Base-by-base conservation (phyloP, 2,329 filamentous ascomycete species). In the Sporothrix euskadiensis region DNA sequence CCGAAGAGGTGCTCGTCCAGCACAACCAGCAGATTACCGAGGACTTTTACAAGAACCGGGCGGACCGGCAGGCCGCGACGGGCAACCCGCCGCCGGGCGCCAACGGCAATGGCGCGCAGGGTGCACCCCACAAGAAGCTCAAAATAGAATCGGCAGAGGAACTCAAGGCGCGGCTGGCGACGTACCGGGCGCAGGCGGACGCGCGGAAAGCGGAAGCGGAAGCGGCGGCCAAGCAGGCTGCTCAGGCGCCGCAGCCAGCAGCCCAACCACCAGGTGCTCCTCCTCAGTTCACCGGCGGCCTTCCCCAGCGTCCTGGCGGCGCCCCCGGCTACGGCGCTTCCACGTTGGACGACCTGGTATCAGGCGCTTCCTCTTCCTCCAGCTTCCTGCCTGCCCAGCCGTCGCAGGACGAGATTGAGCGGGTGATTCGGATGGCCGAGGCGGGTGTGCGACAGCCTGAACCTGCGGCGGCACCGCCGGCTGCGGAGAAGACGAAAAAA, bases 21-120 rank as follows among this genome's bases (percentile, higher is more conserved):
- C 94, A 98, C 85, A 92, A 93, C 80, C 92, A 96, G 82, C 90
- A 93, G 78, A 93, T 98, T 80, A 89, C 94, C 76, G 89, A 93
- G 78, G 91, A 92, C 81, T 97, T 91, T 82, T 95, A 97, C 82
- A 90, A 94, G 80, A 91, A 90, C 35, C 93, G 97, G 82, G 91
- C 92, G 74, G 93, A 97, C 78, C 89, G 94, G 74, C 91, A 92
- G 77, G 90, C 91, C 68, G 88, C 89, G 9, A 97, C 94, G 1
- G 95, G 94, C 49, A 97, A 98, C 79, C 92, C 93, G 2, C 88
- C 91, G 22, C 89, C 92, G 0, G 91, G 92, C 41, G 41, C 14
- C 44, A 49, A 77, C 10, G 79, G 79, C 26, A 85, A 84, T 71
- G 54, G 57, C 16, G 59, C 39, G 32, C 82, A 93, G 81, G 90